These are phyloP conservation scores for Alliaria petiolata DNA, from an alignment of 345 rosid genomes.

Conservation along the genomic window DNA sequence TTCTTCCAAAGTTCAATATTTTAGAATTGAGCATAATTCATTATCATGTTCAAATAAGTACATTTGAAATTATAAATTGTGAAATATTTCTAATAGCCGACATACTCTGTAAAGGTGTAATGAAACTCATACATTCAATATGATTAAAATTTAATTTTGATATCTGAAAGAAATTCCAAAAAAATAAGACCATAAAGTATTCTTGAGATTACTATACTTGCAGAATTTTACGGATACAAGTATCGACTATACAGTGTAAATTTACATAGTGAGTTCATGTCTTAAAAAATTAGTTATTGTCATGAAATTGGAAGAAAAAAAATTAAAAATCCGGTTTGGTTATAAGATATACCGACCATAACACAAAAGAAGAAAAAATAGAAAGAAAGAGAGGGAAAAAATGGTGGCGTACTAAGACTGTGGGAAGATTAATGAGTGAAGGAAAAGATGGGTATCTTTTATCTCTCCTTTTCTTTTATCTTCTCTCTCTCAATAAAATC, in stretches of 20 bases:
- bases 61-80: background rate
- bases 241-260: background rate
- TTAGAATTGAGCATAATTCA: background rate
- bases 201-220: no score
- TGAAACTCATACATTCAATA: background rate
- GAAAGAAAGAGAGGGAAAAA: background rate
- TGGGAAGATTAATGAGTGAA: conserved; percentile 36
- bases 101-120: background rate
- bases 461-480: conserved; percentile 19
- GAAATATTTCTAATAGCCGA: background rate
- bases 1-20: background rate
- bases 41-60: background rate
- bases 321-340: background rate
- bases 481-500: background rate
- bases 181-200: no score
- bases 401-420: conserved; percentile 35
- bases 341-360: conserved; percentile 32
- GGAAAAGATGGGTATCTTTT: conserved; percentile 40
- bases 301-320: background rate
- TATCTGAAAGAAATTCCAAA: background rate
- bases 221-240: background rate
- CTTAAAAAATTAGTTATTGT: background rate
- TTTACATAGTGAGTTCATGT: conserved; percentile 2
- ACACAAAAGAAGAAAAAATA: background rate
- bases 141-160: background rate